Evolutionary conservation across 305 asterid genomes (phyloP), one percentile per base, ranked within the genome.

Genomic region (Euphrasia arctica): DNA sequence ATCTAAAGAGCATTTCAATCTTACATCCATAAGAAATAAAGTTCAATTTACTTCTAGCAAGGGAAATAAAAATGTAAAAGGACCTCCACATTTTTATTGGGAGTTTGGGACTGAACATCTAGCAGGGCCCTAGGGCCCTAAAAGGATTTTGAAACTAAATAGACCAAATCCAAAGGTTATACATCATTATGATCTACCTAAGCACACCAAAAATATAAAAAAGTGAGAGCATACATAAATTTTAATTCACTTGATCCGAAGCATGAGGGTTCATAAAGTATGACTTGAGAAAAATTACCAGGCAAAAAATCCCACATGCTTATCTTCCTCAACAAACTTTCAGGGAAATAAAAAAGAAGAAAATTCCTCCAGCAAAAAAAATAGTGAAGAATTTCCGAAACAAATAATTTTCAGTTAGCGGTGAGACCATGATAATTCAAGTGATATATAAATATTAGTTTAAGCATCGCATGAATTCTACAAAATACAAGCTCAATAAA

Each of bases 71-170:
- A 47, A n/a, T 47, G 45, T 54, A 27, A 56, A 56, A 49, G 31
- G 52, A 52, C 18, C 31, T 59, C 52, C 22, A 9, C 49, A 45
- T 13, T 25, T 41, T 25, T 32, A 54, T 18, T 18, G 22, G 22
- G 22, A 18, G 22, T 18, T 52, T 32, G 7, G 13, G 27, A 25
- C 51, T 31, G 25, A 71, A 52, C 65, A 71, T 58, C 62, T 58
- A 70, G 22, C 22, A 18, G 22, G 22, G 22, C 22, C 22, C 22
- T 18, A 36, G 29, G 57, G 66, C 12, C 48, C 4, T 32, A 1
- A 70, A 15, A 50, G 13, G 49, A 39, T n/a, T 50, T 14, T 18
- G 47, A 11, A 25, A 29, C 14, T 18, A 56, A 47, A 61, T 9
- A 67, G 12, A 9, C 45, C 47, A 63, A 63, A 18, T 31, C 47